Base-by-base conservation (phyloP, 495 filamentous ascomycete genomes). In the Poronia punctata region DNA sequence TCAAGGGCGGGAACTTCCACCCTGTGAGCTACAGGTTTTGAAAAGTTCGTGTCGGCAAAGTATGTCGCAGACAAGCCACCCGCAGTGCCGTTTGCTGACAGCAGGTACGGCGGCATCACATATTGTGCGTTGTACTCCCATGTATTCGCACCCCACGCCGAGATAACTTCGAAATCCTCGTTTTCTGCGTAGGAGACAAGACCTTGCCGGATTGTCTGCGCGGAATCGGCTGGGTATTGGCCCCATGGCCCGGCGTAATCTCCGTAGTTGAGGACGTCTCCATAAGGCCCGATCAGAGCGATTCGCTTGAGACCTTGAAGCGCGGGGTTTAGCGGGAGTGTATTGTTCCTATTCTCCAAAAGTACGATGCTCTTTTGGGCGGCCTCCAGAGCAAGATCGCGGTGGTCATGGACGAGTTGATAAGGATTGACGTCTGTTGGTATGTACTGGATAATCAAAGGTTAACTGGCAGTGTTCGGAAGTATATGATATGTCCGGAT, bases 51-150 rank as follows among this genome's bases (percentile, higher is more conserved):
- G 33, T 60, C 46, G 15, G 62, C 56, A 27, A 65, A 68, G 43
- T 68, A 70, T 0, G 67, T 68, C 5, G 56, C 65, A 18, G 45
- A 22, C 7, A 70, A 50, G 1, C 67, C 62, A 6, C 58, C 57
- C 7, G 46, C 14, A 1, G 46, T 59, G 0, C 56, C 57, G 15
- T 64, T 62, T 15, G 32, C 45, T 5, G 57, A 61, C 18, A 70
- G 52, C 3, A 67, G 52, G 43, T 66, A 64, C 1, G 61, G 52
- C 1, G 62, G 64, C 7, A 68, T 58, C 8, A 63, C 53, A 35
- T 67, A 62, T 40, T 67, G 64, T 3, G 49, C 54, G 24, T 68
- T 66, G 36, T 66, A 67, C 18, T 60, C 56, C 59, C 59, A 68
- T 6, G 54, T 59, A 43, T 65, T 67, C 2, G 61, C 42, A 7